Base-by-base conservation (phyloP, 345 rosid species). In the Citrus maxima region DNA sequence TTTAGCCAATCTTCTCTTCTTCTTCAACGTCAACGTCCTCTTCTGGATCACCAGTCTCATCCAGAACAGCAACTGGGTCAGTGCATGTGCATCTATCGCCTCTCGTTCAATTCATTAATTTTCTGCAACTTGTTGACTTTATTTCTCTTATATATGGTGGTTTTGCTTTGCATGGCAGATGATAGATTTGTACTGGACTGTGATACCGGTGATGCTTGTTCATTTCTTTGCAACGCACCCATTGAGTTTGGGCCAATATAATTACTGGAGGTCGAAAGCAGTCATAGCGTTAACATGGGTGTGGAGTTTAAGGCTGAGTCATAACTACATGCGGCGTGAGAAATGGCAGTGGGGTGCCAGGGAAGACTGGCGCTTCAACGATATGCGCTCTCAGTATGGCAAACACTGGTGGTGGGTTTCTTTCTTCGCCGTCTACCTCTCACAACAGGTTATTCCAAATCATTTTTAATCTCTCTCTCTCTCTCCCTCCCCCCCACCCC, bases 341-440 rank as follows among this genome's bases (percentile, higher is more conserved):
- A 92, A 91, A 22, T 96, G 99, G 99, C 90, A 89, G 80, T 96
- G 93, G 94, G 98, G 99, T 32, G 97, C 94, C 66, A 86, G 97
- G 78, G 99, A 96, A 65, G 99, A 96, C 80, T 96, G 99, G 99
- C 84, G 99, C 66, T 96, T 96, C 86, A 84, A 82, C 30, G 98
- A 96, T 75, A 85, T 96, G 91, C 80, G 97, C 28, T 79, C 81
- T 25, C 94, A 94, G 79, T 94, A 93, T 49, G 99, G 98, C 42
- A 90, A 86, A 55, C 88, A 88, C 35, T 96, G 99, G 99, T 92
- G 97, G 94, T 95, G 97, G 98, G 79, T 92, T 61, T 95, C 98
- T 51, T 95, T 95, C 85, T 94, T 96, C 78, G 84, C 97, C 21
- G 92, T 96, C 46, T 96, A 92, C 65, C 67, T 86, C 71, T 87